These are phyloP conservation scores for Pseudocercospora eumusae DNA, from an alignment of 2,329 filamentous ascomycete genomes.

Conservation along the genomic window DNA sequence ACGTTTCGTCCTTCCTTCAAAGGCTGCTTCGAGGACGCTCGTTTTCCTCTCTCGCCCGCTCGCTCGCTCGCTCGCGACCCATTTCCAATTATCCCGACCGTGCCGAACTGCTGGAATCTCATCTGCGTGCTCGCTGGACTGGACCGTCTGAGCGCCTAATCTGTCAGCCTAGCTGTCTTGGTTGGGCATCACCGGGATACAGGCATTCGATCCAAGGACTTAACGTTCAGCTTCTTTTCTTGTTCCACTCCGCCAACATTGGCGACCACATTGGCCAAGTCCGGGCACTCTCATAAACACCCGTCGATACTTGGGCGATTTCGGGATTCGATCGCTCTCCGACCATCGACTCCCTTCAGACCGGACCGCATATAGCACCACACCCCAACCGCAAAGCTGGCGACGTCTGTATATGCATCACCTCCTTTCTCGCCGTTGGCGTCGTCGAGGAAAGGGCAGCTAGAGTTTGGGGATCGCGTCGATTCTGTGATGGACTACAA, in stretches of 20 bases:
- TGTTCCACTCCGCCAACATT: constrained; percentile 20
- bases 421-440: constrained; percentile 38
- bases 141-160: constrained; percentile 13
- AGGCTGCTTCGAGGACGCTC: constrained; percentile 26
- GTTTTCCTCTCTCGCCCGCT: constrained; percentile 16
- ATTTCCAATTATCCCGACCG: constrained; percentile 7
- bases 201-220: constrained; percentile 27
- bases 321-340: constrained; percentile 2
- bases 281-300: constrained; percentile 3
- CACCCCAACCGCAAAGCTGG: constrained; percentile 32
- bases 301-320: constrained; percentile 14
- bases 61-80: neutral
- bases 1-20: constrained; percentile 32
- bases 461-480: constrained; percentile 27
- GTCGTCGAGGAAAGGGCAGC: constrained; percentile 32
- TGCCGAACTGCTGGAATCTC: constrained; percentile 11
- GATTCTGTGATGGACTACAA: constrained; percentile 40
- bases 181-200: constrained; percentile 31
- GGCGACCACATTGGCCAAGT: constrained; percentile 18
- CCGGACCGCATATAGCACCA: constrained; percentile 10
- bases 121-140: constrained; percentile 3
- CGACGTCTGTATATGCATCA: constrained; percentile 37
- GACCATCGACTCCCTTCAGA: neutral
- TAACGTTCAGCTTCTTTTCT: constrained; percentile 25
- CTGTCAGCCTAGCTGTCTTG: constrained; percentile 27